Percentiles rank a stretch among this genome's conserved stretches.
These are phyloP conservation scores for Clonostachys sp. DNA, from an alignment of 2,329 filamentous ascomycete genomes.

Conservation along the genomic window DNA sequence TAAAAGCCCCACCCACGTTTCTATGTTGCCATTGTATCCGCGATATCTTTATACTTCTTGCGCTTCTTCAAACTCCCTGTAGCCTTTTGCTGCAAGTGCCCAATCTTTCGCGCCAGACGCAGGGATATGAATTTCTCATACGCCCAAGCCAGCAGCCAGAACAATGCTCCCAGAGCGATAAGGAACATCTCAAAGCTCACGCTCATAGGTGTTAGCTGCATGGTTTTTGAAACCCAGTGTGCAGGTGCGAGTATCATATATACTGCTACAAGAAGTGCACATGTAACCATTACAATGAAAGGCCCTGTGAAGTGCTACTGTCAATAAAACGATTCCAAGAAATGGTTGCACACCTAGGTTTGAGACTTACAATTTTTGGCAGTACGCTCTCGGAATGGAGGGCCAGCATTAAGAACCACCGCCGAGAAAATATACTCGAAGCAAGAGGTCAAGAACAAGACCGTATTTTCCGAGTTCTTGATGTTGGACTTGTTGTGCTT, in stretches of 20 bases:
- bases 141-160: slow-evolving; percentile 64
- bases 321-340: slow-evolving; percentile 1
- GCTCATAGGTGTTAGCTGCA: slow-evolving; percentile 82
- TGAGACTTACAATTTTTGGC: slow-evolving; percentile 65
- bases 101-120: slow-evolving; percentile 62
- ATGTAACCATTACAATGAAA: slow-evolving; percentile 72
- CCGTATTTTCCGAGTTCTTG: slow-evolving; percentile 89
- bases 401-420: slow-evolving; percentile 85
- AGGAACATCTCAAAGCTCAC: slow-evolving; percentile 69
- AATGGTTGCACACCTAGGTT: neutral
- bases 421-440: slow-evolving; percentile 94
- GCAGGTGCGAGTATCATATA: slow-evolving; percentile 81
- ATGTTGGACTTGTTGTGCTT: slow-evolving; percentile 78
- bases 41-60: slow-evolving; percentile 82
- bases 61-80: slow-evolving; percentile 65
- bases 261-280: slow-evolving; percentile 61
- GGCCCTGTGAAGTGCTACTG: slow-evolving; percentile 51
- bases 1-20: neutral
- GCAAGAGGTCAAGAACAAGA: slow-evolving; percentile 83
- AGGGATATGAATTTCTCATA: slow-evolving; percentile 71
- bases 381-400: slow-evolving; percentile 81
- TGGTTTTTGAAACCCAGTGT: slow-evolving; percentile 63
- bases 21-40: slow-evolving; percentile 43
- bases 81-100: slow-evolving; percentile 53
- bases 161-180: slow-evolving; percentile 62